Evolutionary conservation across 768 basidiomycete genomes (phyloP).

Genomic region (Russula griseocarnosa): DNA sequence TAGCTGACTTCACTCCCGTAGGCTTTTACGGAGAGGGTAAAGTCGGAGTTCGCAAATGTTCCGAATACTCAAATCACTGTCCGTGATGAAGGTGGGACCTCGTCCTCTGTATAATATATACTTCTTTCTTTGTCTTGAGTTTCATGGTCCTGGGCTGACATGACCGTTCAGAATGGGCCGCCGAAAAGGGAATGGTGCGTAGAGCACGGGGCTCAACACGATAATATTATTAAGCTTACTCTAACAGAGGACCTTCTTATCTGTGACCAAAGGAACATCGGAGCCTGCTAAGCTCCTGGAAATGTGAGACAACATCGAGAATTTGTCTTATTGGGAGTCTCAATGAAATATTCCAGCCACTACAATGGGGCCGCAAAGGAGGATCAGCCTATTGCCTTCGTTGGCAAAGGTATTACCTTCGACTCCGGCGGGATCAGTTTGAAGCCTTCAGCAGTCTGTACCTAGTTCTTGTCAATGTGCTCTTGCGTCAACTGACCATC

Average conservation of each 20-base stretch:
- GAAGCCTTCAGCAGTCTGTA: slow-evolving; percentile 64
- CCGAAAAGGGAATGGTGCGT: slow-evolving; percentile 74
- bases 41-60: slow-evolving; percentile 60
- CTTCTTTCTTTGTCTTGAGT: neutral
- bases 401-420: slow-evolving; percentile 89
- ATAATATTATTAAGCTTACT: neutral
- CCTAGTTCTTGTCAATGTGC: neutral
- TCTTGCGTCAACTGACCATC: neutral
- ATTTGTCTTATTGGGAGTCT: neutral
- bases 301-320: slow-evolving; percentile 45
- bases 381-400: slow-evolving; percentile 62
- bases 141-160: neutral
- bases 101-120: neutral
- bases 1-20: slow-evolving; percentile 31
- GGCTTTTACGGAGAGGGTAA: slow-evolving; percentile 67
- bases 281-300: slow-evolving; percentile 87
- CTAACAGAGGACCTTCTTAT: slow-evolving; percentile 72
- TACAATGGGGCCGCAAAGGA: slow-evolving; percentile 70
- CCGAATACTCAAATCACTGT: slow-evolving; percentile 65
- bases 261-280: slow-evolving; percentile 74
- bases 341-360: slow-evolving; percentile 44
- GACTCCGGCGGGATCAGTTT: slow-evolving; percentile 86
- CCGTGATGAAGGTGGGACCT: slow-evolving; percentile 63
- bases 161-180: slow-evolving; percentile 63
- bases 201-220: neutral